A percentile compares a stretch with the other conserved stretches of the same genome.
These are phyloP conservation scores for Lithospermum erythrorhizon DNA, from an alignment of 257 asterid species.

Conservation along the genomic window DNA sequence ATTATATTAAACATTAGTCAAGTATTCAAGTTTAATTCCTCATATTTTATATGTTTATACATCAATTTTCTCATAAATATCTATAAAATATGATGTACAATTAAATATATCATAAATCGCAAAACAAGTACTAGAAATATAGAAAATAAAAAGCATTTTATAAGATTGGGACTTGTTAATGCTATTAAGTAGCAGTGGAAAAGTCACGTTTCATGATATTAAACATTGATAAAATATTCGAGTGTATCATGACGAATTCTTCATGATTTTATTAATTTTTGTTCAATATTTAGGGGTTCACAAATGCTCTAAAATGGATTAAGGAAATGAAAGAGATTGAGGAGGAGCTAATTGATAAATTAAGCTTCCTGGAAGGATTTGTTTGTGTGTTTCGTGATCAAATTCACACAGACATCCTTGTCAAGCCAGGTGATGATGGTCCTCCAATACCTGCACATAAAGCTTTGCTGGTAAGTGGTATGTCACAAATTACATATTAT, in stretches of 20 bases:
- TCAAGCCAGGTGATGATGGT: conserved; percentile 62
- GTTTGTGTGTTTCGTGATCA: conserved; percentile 49
- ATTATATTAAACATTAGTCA: too few species aligned
- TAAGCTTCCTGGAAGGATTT: conserved; percentile 51
- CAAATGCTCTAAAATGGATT: conserved; percentile 73
- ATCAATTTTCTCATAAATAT: too few species aligned
- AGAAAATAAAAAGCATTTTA: too few species aligned
- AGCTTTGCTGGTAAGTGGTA: conserved; percentile 51
- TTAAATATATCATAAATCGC: too few species aligned
- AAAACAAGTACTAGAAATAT: too few species aligned
- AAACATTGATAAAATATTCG: background rate
- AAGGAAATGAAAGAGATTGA: conserved; percentile 79
- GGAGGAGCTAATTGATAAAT: conserved; percentile 51
- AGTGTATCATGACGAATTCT: too few species aligned
- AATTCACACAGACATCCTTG: conserved; percentile 62
- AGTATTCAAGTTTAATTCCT: too few species aligned
- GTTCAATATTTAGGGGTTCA: conserved; percentile 44
- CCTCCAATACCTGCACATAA: conserved; percentile 69
- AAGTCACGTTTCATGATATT: background rate
- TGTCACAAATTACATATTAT: background rate
- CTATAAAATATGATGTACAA: too few species aligned
- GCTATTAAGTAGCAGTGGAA: too few species aligned
- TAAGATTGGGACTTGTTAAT: too few species aligned
- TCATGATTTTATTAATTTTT: background rate
- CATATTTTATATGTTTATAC: too few species aligned